Evolutionary conservation across 73 alveolate genomes (phyloP).

Genomic region (Effrenium voratum): DNA sequence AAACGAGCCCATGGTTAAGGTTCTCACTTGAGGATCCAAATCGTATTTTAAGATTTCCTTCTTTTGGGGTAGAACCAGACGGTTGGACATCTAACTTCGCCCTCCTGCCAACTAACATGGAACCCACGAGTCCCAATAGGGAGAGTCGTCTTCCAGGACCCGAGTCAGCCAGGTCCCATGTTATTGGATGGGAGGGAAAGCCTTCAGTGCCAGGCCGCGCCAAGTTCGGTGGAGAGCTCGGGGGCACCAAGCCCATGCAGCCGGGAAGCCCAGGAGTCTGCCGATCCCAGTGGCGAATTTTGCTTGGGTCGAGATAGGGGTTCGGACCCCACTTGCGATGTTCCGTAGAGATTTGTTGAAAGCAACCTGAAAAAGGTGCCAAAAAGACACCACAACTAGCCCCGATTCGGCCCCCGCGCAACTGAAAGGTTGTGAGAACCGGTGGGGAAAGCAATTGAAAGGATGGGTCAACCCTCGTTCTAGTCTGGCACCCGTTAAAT

Average conservation of each 20-base stretch:
- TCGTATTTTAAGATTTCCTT: not conserved
- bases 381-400: too few species aligned
- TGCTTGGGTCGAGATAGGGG: not conserved
- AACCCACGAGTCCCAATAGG: too few species aligned
- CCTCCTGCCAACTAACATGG: not conserved
- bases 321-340: not conserved
- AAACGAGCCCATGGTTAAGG: too few species aligned
- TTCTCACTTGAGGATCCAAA: too few species aligned
- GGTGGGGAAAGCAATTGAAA: not conserved
- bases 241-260: conserved; percentile 68
- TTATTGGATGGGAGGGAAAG: not conserved
- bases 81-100: not conserved
- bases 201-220: conserved; percentile 1
- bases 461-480: not conserved
- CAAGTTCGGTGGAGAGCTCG: conserved; percentile 59
- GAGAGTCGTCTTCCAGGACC: not conserved
- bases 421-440: not conserved
- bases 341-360: too few species aligned
- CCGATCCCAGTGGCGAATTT: too few species aligned
- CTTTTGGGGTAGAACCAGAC: not conserved
- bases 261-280: not conserved
- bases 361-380: too few species aligned
- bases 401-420: not conserved
- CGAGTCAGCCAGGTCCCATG: not conserved
- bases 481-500: not conserved